Evolutionary conservation across 306 rosid genomes (phyloP).

Genomic region (Malus sieversii): DNA sequence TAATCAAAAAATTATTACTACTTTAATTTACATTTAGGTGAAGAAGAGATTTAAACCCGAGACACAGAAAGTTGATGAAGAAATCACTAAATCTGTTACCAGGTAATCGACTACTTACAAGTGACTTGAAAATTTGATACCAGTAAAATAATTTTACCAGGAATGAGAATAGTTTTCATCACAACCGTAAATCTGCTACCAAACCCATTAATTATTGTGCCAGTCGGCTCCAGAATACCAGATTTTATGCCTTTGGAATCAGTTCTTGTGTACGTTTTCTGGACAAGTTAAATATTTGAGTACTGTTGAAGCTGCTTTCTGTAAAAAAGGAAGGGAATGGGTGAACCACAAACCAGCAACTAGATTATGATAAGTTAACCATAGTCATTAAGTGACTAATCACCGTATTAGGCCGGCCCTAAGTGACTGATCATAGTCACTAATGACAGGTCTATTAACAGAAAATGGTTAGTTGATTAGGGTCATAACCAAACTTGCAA

Average conservation of each 20-base stretch:
- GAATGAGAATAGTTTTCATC: neutral
- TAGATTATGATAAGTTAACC: neutral
- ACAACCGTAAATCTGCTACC: neutral
- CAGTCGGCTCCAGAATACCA: neutral
- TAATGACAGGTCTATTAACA: neutral
- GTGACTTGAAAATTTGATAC: neutral
- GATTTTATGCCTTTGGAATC: neutral
- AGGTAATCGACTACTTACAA: too few relatives aligned
- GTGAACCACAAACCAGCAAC: neutral
- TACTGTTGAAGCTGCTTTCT: neutral
- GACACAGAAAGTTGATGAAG: too few relatives aligned
- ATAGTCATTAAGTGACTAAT: neutral
- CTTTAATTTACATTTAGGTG: too few relatives aligned
- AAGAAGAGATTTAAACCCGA: too few relatives aligned
- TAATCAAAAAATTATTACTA: too few relatives aligned
- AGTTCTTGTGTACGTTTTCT: neutral
- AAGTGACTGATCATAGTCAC: neutral
- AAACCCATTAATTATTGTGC: neutral
- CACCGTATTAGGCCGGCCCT: neutral
- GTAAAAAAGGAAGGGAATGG: neutral
- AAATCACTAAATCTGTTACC: too few relatives aligned
- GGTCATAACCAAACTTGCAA: neutral
- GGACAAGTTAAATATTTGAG: neutral
- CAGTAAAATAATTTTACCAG: neutral
- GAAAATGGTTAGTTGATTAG: neutral